Evolutionary conservation across 2,329 filamentous ascomycete species (phyloP).

Genomic region (Thielaviopsis ethacetica): DNA sequence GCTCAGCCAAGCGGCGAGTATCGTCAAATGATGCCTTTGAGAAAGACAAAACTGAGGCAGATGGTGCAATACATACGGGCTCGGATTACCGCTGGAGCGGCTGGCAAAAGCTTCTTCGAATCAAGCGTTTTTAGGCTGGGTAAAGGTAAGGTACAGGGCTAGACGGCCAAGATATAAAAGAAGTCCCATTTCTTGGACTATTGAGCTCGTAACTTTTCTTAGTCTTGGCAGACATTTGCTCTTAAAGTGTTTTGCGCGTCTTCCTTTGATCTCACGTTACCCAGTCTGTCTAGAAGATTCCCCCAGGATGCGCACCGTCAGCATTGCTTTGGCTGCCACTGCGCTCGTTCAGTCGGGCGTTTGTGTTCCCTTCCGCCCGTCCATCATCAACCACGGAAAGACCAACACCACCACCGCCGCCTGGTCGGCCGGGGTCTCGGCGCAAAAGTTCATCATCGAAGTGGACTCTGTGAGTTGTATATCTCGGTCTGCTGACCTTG

Average conservation of each 20-base stretch:
- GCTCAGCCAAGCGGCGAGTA: too few species aligned
- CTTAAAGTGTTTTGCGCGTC: neutral
- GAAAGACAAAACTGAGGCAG: too few species aligned
- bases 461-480: neutral
- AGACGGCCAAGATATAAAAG: too few species aligned
- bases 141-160: too few species aligned
- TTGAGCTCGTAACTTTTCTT: too few species aligned
- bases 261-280: neutral
- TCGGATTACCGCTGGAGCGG: too few species aligned
- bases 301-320: neutral
- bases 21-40: too few species aligned
- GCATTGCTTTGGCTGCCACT: neutral
- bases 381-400: neutral
- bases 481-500: neutral
- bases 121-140: too few species aligned
- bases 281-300: neutral
- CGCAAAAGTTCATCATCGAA: neutral
- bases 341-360: neutral
- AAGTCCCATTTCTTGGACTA: too few species aligned
- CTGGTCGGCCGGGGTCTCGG: neutral
- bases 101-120: too few species aligned
- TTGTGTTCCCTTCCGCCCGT: neutral
- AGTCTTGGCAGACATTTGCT: too few species aligned
- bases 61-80: too few species aligned
- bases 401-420: neutral